Percentiles rank a stretch among this genome's conserved stretches.
phyloP scores from a whole-genome alignment of 345 rosid genomes.

The Hirschfeldia incana region DNA sequence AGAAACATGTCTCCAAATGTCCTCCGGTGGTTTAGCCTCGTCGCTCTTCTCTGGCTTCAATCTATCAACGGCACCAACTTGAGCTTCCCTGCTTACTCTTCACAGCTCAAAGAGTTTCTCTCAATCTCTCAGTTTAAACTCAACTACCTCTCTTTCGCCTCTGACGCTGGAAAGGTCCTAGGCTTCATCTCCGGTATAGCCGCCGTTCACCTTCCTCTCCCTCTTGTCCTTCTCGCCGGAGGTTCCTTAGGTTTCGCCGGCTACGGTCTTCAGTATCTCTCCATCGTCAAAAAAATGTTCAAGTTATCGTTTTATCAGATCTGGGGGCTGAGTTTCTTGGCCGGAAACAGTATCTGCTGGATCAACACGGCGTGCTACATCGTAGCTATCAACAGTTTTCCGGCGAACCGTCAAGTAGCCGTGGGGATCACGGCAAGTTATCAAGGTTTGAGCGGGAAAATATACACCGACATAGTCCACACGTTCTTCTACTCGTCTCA shows the following conservation, averaged over 20 bases:
- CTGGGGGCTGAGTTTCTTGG: conserved; percentile 65
- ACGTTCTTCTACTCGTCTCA: conserved; percentile 39
- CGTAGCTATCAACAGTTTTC: conserved; percentile 53
- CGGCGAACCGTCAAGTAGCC: conserved; percentile 54
- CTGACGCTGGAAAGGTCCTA: conserved; percentile 83
- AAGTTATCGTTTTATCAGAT: conserved; percentile 53
- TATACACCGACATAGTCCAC: conserved; percentile 66
- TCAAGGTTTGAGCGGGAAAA: conserved; percentile 72
- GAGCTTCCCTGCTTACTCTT: conserved; percentile 86
- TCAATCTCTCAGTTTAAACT: conserved; percentile 76
- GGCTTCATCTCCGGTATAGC: conserved; percentile 86
- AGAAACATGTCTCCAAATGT: conserved; percentile 41
- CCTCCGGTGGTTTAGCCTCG: conserved; percentile 75
- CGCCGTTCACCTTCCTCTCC: conserved; percentile 64
- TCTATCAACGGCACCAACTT: conserved; percentile 75
- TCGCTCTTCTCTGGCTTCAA: conserved; percentile 77
- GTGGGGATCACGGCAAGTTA: conserved; percentile 76
- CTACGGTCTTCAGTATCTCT: conserved; percentile 80
- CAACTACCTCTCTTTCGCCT: conserved; percentile 86
- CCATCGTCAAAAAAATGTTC: conserved; percentile 45
- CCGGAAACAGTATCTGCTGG: conserved; percentile 97
- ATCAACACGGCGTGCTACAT: conserved; percentile 80
- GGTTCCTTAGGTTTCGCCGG: conserved; percentile 62
- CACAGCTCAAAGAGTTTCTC: conserved; percentile 71
- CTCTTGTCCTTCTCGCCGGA: conserved; percentile 73